phyloP scores from a whole-genome alignment of 257 asterid genomes.

The Dorcoceras hygrometricum region DNA sequence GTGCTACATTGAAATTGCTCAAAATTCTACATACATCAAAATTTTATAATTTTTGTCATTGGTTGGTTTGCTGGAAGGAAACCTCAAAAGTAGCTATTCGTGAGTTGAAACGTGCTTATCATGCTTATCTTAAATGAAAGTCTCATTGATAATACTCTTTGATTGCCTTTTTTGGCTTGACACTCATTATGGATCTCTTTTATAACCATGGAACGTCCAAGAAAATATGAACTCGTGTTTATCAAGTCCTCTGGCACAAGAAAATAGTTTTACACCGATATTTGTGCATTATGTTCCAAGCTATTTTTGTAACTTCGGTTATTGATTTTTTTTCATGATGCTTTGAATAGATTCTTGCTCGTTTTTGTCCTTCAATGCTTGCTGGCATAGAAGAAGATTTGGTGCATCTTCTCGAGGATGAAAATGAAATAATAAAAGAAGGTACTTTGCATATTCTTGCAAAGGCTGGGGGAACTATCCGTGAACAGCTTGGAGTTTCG shows the following conservation, averaged over 20 bases:
- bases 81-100: neutral
- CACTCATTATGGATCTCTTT: slow-evolving; percentile 16
- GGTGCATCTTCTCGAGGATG: slow-evolving; percentile 89
- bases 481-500: slow-evolving; percentile 91
- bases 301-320: slow-evolving; percentile 7
- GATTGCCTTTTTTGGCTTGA: slow-evolving; percentile 14
- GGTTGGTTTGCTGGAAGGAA: neutral
- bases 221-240: slow-evolving; percentile 23
- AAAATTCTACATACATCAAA: no score
- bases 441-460: slow-evolving; percentile 96
- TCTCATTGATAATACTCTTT: slow-evolving; percentile 8
- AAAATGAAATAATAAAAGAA: slow-evolving; percentile 93
- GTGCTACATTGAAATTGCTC: neutral
- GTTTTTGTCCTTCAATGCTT: slow-evolving; percentile 83
- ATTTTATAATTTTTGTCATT: neutral
- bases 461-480: slow-evolving; percentile 96
- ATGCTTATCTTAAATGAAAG: slow-evolving; percentile 9
- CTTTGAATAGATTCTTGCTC: slow-evolving; percentile 78
- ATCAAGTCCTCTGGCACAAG: neutral
- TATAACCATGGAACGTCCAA: slow-evolving; percentile 13
- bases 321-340: slow-evolving; percentile 21
- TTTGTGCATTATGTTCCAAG: neutral
- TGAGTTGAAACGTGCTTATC: neutral
- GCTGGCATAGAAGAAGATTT: slow-evolving; percentile 87
- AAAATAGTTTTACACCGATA: slow-evolving; percentile 9